phyloP scores from a whole-genome alignment of 2,329 filamentous ascomycete genomes.

The Nigrograna mackinnonii region DNA sequence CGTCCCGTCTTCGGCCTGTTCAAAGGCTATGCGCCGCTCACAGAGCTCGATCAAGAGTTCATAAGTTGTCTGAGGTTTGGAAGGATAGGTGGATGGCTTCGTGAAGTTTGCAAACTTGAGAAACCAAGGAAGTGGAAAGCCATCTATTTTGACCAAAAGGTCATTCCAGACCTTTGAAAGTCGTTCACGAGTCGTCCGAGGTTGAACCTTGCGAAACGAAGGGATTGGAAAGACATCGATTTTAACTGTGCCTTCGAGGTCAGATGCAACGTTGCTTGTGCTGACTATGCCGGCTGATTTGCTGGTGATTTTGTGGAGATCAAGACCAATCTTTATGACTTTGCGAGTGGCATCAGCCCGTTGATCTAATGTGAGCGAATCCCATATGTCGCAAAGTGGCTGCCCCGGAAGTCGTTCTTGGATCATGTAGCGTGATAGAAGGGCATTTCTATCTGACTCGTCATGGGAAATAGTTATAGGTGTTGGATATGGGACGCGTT shows the following conservation, averaged over 20 bases:
- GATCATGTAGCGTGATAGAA: constrained; percentile 3
- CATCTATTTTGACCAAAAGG: too few species aligned
- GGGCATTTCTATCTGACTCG: background rate
- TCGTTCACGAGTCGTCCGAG: too few species aligned
- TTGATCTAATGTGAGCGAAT: constrained; percentile 1
- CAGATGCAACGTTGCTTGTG: background rate
- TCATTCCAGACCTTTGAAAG: too few species aligned
- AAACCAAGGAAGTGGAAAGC: too few species aligned
- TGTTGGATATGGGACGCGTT: constrained; percentile 1
- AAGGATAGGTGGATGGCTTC: background rate
- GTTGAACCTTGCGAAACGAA: too few species aligned
- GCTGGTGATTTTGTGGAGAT: background rate
- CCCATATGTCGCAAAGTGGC: background rate
- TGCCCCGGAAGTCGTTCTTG: constrained; percentile 4
- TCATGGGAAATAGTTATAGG: constrained; percentile 1
- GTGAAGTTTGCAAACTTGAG: background rate
- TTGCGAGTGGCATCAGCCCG: background rate
- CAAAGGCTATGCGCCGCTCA: background rate
- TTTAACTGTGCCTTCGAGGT: background rate
- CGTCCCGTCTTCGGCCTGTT: background rate
- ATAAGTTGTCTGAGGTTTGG: background rate
- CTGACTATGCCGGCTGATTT: background rate
- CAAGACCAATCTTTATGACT: background rate
- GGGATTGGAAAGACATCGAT: background rate
- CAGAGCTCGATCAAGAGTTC: background rate